A percentile compares a stretch with the other conserved stretches of the same genome.
Conservation (phyloP, 73 alveolate species). For the Paramecium biaurelia region DNA sequence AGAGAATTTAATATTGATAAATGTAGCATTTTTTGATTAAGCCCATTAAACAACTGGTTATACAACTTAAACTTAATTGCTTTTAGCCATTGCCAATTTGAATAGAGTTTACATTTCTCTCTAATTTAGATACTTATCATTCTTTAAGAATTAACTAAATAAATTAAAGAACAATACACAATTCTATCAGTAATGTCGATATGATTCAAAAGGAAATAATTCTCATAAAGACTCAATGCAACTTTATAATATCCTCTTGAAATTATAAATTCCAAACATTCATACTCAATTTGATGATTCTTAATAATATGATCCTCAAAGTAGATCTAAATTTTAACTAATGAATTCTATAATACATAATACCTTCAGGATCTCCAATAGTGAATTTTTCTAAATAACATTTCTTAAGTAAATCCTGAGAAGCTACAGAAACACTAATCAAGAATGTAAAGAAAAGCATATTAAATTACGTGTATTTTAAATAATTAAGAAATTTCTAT, state of each 20-base stretch:
- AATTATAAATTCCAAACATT: slow-evolving; percentile 17
- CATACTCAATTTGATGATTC: not conserved
- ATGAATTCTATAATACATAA: not conserved
- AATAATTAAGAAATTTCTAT: slow-evolving; percentile 16
- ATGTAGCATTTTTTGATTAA: slow-evolving; percentile 10
- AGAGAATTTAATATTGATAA: slow-evolving; percentile 7
- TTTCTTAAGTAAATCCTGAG: not conserved
- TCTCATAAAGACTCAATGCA: slow-evolving; percentile 24
- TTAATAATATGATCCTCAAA: not conserved
- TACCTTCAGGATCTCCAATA: slow-evolving; percentile 35
- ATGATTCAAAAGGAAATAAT: slow-evolving; percentile 8
- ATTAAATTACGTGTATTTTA: slow-evolving; percentile 42
- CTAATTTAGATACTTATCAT: not conserved
- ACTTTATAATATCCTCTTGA: slow-evolving; percentile 41
- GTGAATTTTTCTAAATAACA: slow-evolving; percentile 49
- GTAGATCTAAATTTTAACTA: slow-evolving; percentile 5
- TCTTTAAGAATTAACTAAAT: not conserved
- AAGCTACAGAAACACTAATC: not conserved
- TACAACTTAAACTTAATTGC: slow-evolving; percentile 12
- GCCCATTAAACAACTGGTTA: slow-evolving; percentile 53
- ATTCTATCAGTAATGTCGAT: slow-evolving; percentile 38
- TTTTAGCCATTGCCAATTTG: slow-evolving; percentile 36
- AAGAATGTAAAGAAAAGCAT: not conserved
- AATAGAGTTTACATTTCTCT: slow-evolving; percentile 5
- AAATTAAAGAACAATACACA: not conserved